Conservation (phyloP, 2,329 filamentous ascomycete species). For the Epichloe bromicola region DNA sequence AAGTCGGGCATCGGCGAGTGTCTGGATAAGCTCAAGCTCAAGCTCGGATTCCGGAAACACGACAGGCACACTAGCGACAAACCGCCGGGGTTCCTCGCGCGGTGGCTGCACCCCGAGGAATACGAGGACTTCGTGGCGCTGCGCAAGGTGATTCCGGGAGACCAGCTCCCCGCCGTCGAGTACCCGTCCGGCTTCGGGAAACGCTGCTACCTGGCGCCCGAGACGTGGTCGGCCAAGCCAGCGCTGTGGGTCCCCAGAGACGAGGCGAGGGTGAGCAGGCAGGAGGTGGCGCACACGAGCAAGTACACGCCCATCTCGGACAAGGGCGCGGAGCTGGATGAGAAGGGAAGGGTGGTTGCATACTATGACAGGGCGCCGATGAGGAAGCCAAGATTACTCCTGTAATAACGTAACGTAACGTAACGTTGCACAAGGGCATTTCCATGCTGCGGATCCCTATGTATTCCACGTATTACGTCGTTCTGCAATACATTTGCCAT, state of each 20-base stretch:
- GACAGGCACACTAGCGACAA: conserved; percentile 14
- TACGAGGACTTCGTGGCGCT: conserved; percentile 61
- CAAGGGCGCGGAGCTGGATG: conserved; percentile 20
- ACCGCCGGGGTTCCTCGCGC: conserved; percentile 40
- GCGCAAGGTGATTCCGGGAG: conserved; percentile 53
- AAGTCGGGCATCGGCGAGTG: conserved; percentile 16
- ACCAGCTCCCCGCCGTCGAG: conserved; percentile 28
- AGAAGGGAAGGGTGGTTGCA: conserved; percentile 21
- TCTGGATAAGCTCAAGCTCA: conserved; percentile 9
- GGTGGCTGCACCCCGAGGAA: conserved; percentile 67
- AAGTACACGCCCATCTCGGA: conserved; percentile 70
- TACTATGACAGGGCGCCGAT: conserved; percentile 27
- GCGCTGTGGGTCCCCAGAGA: conserved; percentile 81
- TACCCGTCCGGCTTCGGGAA: conserved; percentile 33
- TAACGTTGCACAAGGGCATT: not conserved
- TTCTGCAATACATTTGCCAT: no score
- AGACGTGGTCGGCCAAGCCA: conserved; percentile 45
- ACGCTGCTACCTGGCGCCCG: conserved; percentile 55
- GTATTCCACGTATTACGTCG: conserved; percentile 20
- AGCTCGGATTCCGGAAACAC: conserved; percentile 14
- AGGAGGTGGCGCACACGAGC: conserved; percentile 62
- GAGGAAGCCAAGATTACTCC: conserved; percentile 18
- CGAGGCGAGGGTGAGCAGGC: conserved; percentile 56
- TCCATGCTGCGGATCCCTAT: conserved; percentile 16
- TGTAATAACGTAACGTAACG: conserved; percentile 21